A percentile compares a stretch with the other conserved stretches of the same genome.
Evolutionary conservation across 805 yeast species (phyloP).

Genomic region (Saccharomycopsis sp.): DNA sequence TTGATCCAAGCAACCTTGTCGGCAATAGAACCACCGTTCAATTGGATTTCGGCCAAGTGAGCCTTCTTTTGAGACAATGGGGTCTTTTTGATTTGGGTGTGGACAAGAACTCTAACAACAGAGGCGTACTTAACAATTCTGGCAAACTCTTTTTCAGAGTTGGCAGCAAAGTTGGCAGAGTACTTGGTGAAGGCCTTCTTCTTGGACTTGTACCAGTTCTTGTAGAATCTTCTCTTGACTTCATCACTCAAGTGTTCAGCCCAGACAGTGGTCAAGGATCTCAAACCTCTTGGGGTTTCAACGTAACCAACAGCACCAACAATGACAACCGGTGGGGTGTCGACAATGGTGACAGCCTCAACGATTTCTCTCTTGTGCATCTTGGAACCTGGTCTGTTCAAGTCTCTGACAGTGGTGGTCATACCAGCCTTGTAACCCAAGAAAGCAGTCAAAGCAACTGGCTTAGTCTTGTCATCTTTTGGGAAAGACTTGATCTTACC

Average conservation of each 20-base stretch:
- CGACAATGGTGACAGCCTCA: slow-evolving; percentile 98
- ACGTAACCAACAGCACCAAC: slow-evolving; percentile 99
- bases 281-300: slow-evolving; percentile 99
- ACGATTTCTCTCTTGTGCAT: slow-evolving; percentile 99
- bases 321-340: slow-evolving; percentile 97
- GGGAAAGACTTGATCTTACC: slow-evolving; percentile 99
- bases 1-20: slow-evolving; percentile 98
- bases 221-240: slow-evolving; percentile 99
- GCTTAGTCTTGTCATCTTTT: slow-evolving; percentile 94
- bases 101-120: slow-evolving; percentile 97
- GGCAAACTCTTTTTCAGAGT: slow-evolving; percentile 93
- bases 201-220: slow-evolving; percentile 99
- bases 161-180: slow-evolving; percentile 95
- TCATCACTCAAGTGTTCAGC: slow-evolving; percentile 99
- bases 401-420: slow-evolving; percentile 99
- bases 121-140: slow-evolving; percentile 98
- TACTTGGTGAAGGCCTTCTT: slow-evolving; percentile 99
- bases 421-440: slow-evolving; percentile 99
- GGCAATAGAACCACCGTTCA: slow-evolving; percentile 97
- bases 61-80: slow-evolving; percentile 99
- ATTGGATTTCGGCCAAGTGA: slow-evolving; percentile 98
- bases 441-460: slow-evolving; percentile 98
- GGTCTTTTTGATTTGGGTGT: slow-evolving; percentile 99
- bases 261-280: slow-evolving; percentile 99
- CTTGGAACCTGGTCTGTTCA: slow-evolving; percentile 99